Conservation (phyloP, 768 basidiomycete species). For the Cystobasidium onofrii region DNA sequence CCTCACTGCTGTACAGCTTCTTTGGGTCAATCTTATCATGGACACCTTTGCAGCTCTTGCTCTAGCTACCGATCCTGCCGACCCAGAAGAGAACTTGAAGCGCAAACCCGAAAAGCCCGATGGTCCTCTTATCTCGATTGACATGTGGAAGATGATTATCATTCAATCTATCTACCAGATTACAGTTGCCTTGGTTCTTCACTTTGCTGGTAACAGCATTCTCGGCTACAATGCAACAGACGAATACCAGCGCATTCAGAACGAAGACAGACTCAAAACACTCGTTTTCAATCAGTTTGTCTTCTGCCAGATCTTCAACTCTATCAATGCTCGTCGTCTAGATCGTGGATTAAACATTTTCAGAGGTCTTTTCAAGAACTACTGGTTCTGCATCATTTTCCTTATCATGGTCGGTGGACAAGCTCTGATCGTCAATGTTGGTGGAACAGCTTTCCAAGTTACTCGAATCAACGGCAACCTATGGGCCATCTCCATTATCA, state of each 20-base stretch:
- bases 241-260: constrained; percentile 30
- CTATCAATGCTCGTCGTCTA: constrained; percentile 78
- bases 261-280: constrained; percentile 49
- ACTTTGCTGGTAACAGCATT: constrained; percentile 70
- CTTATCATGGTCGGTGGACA: constrained; percentile 79
- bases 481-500: constrained; percentile 85
- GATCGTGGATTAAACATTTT: constrained; percentile 83
- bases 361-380: constrained; percentile 67
- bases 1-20: constrained; percentile 87
- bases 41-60: constrained; percentile 97
- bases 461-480: constrained; percentile 66
- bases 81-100: constrained; percentile 61
- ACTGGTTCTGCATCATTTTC: constrained; percentile 76
- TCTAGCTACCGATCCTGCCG: constrained; percentile 90
- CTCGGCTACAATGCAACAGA: constrained; percentile 49
- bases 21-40: constrained; percentile 96
- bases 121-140: constrained; percentile 75
- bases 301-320: constrained; percentile 80
- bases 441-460: constrained; percentile 85
- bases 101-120: constrained; percentile 84
- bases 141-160: constrained; percentile 91
- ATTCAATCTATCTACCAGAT: constrained; percentile 84
- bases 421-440: constrained; percentile 79
- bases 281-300: constrained; percentile 98
- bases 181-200: constrained; percentile 71